These are phyloP conservation scores for Suillus sp. DNA, from an alignment of 768 basidiomycete species.

Conservation along the genomic window DNA sequence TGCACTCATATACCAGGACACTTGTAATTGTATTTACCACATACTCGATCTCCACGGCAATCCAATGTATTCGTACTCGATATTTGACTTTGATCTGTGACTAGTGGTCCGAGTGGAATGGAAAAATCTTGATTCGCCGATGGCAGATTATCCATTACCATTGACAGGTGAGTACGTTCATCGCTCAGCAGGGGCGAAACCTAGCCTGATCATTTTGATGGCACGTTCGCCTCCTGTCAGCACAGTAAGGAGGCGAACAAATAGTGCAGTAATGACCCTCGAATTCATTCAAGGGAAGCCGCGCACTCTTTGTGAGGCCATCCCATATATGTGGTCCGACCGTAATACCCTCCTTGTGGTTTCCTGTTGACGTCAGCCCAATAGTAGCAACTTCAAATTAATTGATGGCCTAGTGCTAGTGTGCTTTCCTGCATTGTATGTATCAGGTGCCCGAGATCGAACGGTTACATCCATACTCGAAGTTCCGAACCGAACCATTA, in stretches of 20 bases:
- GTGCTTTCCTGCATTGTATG: background rate
- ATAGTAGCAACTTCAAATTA: background rate
- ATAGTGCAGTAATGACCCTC: background rate
- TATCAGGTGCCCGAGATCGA: background rate
- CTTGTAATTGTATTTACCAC: background rate
- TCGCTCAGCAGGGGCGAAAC: background rate
- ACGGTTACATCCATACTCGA: background rate
- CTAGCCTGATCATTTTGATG: background rate
- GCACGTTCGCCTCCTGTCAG: background rate
- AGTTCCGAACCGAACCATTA: background rate
- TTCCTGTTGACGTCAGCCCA: background rate
- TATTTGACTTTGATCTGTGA: background rate
- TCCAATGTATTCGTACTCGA: background rate
- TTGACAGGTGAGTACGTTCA: background rate
- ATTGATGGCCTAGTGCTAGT: background rate
- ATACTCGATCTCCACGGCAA: background rate
- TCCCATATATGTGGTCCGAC: background rate
- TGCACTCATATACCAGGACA: background rate
- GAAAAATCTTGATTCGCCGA: background rate
- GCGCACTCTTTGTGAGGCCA: background rate
- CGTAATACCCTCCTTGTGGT: background rate
- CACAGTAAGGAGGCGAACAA: background rate
- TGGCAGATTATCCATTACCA: background rate
- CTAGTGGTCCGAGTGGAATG: background rate
- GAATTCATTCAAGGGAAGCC: background rate